These are phyloP conservation scores for Pythium rishiriense DNA, from an alignment of 352 stramenopile genomes.

Conservation along the genomic window DNA sequence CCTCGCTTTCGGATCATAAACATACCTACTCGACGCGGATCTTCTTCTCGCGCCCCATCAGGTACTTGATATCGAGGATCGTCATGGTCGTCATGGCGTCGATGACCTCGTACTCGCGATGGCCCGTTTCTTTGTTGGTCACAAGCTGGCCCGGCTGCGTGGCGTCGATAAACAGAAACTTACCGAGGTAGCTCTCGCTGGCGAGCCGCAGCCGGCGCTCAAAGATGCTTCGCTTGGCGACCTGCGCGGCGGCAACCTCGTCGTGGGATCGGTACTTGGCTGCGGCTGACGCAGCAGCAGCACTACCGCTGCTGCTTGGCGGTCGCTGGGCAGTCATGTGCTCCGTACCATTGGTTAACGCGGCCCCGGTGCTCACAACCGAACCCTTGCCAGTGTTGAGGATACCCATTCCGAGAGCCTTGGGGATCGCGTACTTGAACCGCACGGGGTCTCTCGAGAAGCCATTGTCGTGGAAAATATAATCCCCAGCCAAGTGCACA, in stretches of 20 bases:
- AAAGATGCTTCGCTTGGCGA: constrained; percentile 43
- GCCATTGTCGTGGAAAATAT: constrained; percentile 48
- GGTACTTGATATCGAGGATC: constrained; percentile 58
- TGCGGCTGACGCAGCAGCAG: background rate
- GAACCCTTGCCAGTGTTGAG: constrained; percentile 14
- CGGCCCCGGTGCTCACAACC: background rate
- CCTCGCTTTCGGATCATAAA: too few species aligned
- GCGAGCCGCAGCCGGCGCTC: constrained; percentile 38
- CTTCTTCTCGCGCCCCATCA: constrained; percentile 35
- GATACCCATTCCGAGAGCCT: constrained; percentile 40
- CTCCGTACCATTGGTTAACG: background rate
- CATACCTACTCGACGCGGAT: constrained; percentile 6
- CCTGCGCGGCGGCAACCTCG: background rate
- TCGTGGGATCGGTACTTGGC: background rate
- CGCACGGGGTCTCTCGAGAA: constrained; percentile 35
- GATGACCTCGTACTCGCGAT: constrained; percentile 39
- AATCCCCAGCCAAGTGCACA: constrained; percentile 48
- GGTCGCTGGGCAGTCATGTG: background rate
- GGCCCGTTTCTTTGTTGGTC: constrained; percentile 29
- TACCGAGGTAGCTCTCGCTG: constrained; percentile 35
- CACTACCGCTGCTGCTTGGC: background rate
- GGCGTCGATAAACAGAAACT: constrained; percentile 44
- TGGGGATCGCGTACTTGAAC: constrained; percentile 38
- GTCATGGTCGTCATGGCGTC: constrained; percentile 51
- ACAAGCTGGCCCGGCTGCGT: constrained; percentile 32